Percentiles rank a stretch among this genome's conserved stretches.
These are phyloP conservation scores for Ophiostoma ips DNA, from an alignment of 2,329 filamentous ascomycete species.

Conservation along the genomic window DNA sequence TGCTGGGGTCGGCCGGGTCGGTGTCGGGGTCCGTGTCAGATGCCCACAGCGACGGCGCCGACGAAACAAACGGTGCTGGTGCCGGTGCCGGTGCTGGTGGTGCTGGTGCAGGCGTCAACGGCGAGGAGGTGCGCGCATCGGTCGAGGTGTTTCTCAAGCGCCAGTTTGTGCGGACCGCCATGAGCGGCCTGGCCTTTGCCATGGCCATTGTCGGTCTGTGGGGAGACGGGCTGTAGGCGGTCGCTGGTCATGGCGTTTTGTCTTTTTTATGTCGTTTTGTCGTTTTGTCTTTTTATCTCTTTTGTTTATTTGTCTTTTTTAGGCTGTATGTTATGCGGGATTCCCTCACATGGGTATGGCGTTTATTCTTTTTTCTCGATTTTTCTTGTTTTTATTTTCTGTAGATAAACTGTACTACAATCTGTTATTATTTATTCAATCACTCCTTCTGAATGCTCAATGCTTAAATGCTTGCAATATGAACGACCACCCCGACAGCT, in stretches of 20 bases:
- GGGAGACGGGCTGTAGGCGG: slow-evolving; percentile 41
- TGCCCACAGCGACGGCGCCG: slow-evolving; percentile 29
- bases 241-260: slow-evolving; percentile 2
- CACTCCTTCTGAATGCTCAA: too few relatives aligned
- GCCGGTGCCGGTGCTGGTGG: slow-evolving; percentile 18
- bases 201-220: slow-evolving; percentile 52
- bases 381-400: too few relatives aligned
- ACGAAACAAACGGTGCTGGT: slow-evolving; percentile 18
- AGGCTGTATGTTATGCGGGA: too few relatives aligned
- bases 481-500: background rate
- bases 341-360: too few relatives aligned
- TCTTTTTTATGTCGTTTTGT: too few relatives aligned
- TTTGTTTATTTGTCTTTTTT: too few relatives aligned
- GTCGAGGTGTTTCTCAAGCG: slow-evolving; percentile 41
- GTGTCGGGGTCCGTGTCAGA: slow-evolving; percentile 18
- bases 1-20: slow-evolving; percentile 11
- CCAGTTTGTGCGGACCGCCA: slow-evolving; percentile 38
- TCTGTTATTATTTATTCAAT: too few relatives aligned
- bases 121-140: slow-evolving; percentile 45
- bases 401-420: too few relatives aligned
- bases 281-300: too few relatives aligned
- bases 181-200: slow-evolving; percentile 43
- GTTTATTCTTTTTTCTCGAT: too few relatives aligned
- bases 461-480: background rate
- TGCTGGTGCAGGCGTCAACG: slow-evolving; percentile 38